These are phyloP conservation scores for Candida oleophila DNA, from an alignment of 805 yeast genomes.

Conservation along the genomic window DNA sequence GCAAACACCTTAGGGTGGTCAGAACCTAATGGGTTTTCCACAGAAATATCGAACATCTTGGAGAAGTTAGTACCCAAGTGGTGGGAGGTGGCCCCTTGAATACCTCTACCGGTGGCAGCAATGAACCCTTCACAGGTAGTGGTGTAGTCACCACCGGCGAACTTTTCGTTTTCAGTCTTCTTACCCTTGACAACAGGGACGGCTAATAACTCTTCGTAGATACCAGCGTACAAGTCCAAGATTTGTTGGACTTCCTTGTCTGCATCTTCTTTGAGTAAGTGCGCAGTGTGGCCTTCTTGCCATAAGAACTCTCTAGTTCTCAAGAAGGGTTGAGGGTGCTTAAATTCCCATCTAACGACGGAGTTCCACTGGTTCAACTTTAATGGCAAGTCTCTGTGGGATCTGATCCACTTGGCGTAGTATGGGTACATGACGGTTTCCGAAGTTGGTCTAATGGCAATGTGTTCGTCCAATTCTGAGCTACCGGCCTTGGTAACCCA, in stretches of 20 bases:
- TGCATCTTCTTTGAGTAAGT: constrained; percentile 80
- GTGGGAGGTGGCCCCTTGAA: constrained; percentile 98
- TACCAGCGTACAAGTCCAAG: constrained; percentile 77
- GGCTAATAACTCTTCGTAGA: constrained; percentile 90
- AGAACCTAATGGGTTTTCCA: constrained; percentile 91
- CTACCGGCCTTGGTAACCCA: constrained; percentile 98
- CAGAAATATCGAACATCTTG: constrained; percentile 94
- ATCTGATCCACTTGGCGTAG: constrained; percentile 98
- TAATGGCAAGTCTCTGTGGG: constrained; percentile 96
- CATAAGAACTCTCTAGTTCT: constrained; percentile 98
- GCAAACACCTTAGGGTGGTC: constrained; percentile 85
- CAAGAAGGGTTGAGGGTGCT: constrained; percentile 98
- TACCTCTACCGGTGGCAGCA: constrained; percentile 99
- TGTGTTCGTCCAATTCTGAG: constrained; percentile 94
- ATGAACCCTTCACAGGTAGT: constrained; percentile 96
- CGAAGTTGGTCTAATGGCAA: constrained; percentile 98
- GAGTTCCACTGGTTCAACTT: constrained; percentile 99
- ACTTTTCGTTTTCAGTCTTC: constrained; percentile 96
- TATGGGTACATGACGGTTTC: constrained; percentile 99
- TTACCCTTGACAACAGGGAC: constrained; percentile 95
- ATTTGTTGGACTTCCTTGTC: constrained; percentile 80
- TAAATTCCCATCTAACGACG: constrained; percentile 99
- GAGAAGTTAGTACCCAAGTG: constrained; percentile 98
- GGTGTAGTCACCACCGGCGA: constrained; percentile 96
- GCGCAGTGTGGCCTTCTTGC: constrained; percentile 99